Conservation (phyloP, 768 basidiomycete species). For the Tricholoma bakamatsutake region DNA sequence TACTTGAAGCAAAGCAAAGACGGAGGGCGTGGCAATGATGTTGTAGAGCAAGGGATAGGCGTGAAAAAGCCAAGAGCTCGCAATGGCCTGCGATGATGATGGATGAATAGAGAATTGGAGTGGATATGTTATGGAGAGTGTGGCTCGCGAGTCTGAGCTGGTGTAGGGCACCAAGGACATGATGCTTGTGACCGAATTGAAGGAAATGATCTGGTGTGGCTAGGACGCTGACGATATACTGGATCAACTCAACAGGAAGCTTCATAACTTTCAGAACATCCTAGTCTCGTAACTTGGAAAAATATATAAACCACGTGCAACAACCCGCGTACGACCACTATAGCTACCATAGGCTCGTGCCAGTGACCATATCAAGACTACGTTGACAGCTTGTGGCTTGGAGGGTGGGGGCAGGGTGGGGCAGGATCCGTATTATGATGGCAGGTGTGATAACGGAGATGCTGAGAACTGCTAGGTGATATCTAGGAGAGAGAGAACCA, state of each 20-base stretch:
- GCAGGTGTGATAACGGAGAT: too few relatives aligned
- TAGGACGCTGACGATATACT: slow-evolving; percentile 9
- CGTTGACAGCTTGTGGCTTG: too few relatives aligned
- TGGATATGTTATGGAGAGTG: slow-evolving; percentile 1
- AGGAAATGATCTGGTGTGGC: slow-evolving; percentile 4
- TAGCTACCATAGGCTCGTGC: too few relatives aligned
- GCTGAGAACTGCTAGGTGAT: too few relatives aligned
- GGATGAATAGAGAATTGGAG: slow-evolving; percentile 9
- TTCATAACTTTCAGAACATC: background rate
- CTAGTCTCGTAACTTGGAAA: too few relatives aligned
- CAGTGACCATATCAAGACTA: too few relatives aligned
- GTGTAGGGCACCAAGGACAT: slow-evolving; percentile 7
- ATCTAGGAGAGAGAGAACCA: too few relatives aligned
- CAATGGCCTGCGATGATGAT: slow-evolving; percentile 7
- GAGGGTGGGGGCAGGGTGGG: too few relatives aligned
- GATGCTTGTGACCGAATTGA: slow-evolving; percentile 9
- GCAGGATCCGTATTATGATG: too few relatives aligned
- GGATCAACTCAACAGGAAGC: slow-evolving; percentile 10
- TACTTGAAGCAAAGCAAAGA: background rate
- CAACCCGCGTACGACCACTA: too few relatives aligned
- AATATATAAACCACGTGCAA: too few relatives aligned
- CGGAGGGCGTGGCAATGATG: slow-evolving; percentile 5
- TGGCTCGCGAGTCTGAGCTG: slow-evolving; percentile 8
- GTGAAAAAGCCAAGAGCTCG: slow-evolving; percentile 4
- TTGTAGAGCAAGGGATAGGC: slow-evolving; percentile 2